phyloP scores from a whole-genome alignment of 257 asterid species.

The Schizonepeta tenuifolia region DNA sequence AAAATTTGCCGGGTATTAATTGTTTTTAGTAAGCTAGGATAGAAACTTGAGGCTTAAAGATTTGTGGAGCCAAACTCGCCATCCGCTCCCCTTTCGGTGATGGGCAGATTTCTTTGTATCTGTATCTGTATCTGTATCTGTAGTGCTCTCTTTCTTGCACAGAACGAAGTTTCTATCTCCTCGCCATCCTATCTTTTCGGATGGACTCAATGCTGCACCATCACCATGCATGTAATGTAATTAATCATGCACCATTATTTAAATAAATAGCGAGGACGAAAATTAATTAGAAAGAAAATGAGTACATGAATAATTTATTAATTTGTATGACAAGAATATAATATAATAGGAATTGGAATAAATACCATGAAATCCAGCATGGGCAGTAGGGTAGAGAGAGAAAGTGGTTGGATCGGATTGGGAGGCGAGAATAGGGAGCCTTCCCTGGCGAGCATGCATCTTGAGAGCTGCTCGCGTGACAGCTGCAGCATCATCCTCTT shows the following conservation, averaged over 20 bases:
- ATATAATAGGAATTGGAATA: no score
- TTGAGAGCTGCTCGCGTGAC: constrained; percentile 55
- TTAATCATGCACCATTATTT: no score
- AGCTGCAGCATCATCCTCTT: constrained; percentile 42
- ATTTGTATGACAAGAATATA: no score
- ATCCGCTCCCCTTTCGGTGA: constrained; percentile 14
- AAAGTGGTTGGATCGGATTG: constrained; percentile 34
- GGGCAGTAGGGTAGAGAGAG: constrained; percentile 54
- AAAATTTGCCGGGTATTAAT: no score
- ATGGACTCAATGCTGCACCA: constrained; percentile 52
- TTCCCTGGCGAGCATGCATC: constrained; percentile 50
- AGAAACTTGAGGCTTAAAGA: constrained; percentile 45
- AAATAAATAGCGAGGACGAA: no score
- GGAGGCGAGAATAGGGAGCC: constrained; percentile 64
- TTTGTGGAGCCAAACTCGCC: constrained; percentile 66
- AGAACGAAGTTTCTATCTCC: constrained; percentile 62
- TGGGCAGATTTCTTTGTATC: no score
- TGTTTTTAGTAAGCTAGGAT: no score
- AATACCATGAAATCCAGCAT: constrained; percentile 39
- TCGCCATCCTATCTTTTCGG: constrained; percentile 47
- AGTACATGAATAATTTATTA: no score
- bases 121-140: constrained; percentile 3
- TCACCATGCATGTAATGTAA: no score
- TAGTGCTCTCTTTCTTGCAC: constrained; percentile 46
- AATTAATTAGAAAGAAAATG: no score